These are phyloP conservation scores for Aspergillus fischeri DNA, from an alignment of 2,329 filamentous ascomycete species.

Conservation along the genomic window DNA sequence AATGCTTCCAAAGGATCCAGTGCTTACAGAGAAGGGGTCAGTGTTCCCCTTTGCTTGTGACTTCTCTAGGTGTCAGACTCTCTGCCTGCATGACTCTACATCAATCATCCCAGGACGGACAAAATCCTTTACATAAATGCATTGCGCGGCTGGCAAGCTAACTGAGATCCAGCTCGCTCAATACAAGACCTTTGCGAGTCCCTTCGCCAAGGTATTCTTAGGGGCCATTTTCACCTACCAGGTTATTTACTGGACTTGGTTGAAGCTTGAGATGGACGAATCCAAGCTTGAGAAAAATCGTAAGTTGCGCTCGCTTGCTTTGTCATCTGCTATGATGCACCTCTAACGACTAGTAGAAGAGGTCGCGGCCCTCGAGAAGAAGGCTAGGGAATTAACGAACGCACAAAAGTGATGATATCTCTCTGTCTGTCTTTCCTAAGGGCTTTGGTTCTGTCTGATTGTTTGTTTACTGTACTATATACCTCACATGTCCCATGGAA, in stretches of 20 bases:
- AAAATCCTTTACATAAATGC: not conserved
- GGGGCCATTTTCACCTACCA: conserved; percentile 48
- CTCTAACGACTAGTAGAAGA: conserved; percentile 25
- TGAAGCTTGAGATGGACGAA: conserved; percentile 46
- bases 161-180: conserved; percentile 30
- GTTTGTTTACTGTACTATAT: not conserved
- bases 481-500: not conserved
- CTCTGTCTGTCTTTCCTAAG: not conserved
- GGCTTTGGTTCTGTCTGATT: not conserved
- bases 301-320: conserved; percentile 16
- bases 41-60: conserved; percentile 1
- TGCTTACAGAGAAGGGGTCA: conserved; percentile 29
- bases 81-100: not conserved
- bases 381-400: conserved; percentile 31
- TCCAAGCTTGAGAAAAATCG: conserved; percentile 39
- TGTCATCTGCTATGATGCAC: not conserved
- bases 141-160: not conserved
- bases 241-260: conserved; percentile 45
- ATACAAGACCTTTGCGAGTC: conserved; percentile 39
- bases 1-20: conserved; percentile 5
- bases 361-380: conserved; percentile 31
- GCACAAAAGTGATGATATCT: conserved; percentile 21
- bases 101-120: not conserved
- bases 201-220: conserved; percentile 47
- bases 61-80: not conserved